phyloP scores from a whole-genome alignment of 2,329 filamentous ascomycete genomes.

The Trichophyton mentagrophytes region DNA sequence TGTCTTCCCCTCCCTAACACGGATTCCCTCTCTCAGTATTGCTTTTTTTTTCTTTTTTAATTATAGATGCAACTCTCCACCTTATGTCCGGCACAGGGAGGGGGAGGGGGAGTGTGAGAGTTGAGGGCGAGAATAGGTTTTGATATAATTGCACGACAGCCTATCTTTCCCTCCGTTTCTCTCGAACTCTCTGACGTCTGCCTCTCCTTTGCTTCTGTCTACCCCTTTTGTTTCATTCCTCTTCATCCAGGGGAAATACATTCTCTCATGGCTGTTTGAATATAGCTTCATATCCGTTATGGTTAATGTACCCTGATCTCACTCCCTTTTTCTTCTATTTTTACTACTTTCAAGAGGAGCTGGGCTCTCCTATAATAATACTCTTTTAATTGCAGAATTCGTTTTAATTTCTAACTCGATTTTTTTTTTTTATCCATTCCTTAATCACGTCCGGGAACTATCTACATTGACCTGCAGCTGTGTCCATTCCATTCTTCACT shows the following conservation, averaged over 20 bases:
- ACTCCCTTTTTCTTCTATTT: not conserved
- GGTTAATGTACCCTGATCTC: not conserved
- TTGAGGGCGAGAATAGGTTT: not conserved
- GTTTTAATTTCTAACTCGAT: not conserved
- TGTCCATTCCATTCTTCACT: not conserved
- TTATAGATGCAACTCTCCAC: not conserved
- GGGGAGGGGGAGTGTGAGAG: not conserved
- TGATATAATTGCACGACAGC: not conserved
- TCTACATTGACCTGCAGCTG: not conserved
- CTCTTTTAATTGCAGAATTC: not conserved
- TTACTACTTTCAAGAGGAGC: not conserved
- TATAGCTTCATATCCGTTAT: not conserved
- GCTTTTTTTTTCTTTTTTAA: not conserved
- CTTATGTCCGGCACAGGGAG: not conserved
- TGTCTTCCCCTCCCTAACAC: not conserved
- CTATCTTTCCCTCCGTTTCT: not conserved
- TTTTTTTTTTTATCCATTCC: not conserved
- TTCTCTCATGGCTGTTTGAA: not conserved
- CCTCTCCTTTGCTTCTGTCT: not conserved
- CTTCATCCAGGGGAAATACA: not conserved
- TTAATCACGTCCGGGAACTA: not conserved
- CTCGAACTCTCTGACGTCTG: not conserved
- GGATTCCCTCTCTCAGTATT: not conserved
- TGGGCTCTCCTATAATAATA: conserved; percentile 4
- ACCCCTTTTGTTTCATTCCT: not conserved